phyloP scores from a whole-genome alignment of 1,284 basidiomycete genomes.

The Porogramme epimiltina region DNA sequence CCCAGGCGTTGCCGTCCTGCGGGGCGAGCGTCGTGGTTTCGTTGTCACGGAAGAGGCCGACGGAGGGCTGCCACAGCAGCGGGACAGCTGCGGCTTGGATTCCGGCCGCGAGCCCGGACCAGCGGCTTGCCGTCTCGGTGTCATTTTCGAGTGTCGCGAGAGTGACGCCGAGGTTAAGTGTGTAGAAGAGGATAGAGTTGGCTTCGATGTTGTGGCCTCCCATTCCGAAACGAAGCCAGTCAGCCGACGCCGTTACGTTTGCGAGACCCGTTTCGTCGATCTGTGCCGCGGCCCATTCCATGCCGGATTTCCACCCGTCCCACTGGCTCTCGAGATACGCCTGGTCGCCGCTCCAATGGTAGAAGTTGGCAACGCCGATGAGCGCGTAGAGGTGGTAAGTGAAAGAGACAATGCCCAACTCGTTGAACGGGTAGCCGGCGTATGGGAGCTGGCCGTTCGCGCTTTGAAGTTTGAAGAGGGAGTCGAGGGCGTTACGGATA shows the following conservation, averaged over 20 bases:
- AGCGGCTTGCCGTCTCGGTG: slow-evolving; percentile 4
- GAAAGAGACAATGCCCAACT: slow-evolving; percentile 13
- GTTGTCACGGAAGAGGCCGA: slow-evolving; percentile 22
- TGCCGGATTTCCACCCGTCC: slow-evolving; percentile 13
- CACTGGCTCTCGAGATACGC: slow-evolving; percentile 15
- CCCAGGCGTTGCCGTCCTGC: slow-evolving; percentile 22
- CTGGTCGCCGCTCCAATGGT: slow-evolving; percentile 21
- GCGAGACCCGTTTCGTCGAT: slow-evolving; percentile 18
- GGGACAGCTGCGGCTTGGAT: slow-evolving; percentile 15
- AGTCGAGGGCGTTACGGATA: slow-evolving; percentile 17
- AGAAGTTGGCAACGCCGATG: slow-evolving; percentile 22
- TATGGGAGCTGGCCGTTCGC: slow-evolving; percentile 12
- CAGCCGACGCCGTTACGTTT: slow-evolving; percentile 15
- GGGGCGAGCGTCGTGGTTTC: slow-evolving; percentile 22
- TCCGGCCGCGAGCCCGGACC: slow-evolving; percentile 6
- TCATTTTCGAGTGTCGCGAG: slow-evolving; percentile 13
- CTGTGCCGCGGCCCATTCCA: slow-evolving; percentile 17
- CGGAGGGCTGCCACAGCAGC: slow-evolving; percentile 21
- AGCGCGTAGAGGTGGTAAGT: slow-evolving; percentile 21
- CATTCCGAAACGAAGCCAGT: slow-evolving; percentile 23
- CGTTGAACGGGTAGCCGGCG: slow-evolving; percentile 15
- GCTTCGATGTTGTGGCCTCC: slow-evolving; percentile 24
- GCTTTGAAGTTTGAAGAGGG: slow-evolving; percentile 16
- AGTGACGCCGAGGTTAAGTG: slow-evolving; percentile 14
- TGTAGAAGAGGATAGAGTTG: slow-evolving; percentile 21